A percentile compares a stretch with the other conserved stretches of the same genome.
phyloP scores from a whole-genome alignment of 2,329 filamentous ascomycete species.

The Colletotrichum sp. region DNA sequence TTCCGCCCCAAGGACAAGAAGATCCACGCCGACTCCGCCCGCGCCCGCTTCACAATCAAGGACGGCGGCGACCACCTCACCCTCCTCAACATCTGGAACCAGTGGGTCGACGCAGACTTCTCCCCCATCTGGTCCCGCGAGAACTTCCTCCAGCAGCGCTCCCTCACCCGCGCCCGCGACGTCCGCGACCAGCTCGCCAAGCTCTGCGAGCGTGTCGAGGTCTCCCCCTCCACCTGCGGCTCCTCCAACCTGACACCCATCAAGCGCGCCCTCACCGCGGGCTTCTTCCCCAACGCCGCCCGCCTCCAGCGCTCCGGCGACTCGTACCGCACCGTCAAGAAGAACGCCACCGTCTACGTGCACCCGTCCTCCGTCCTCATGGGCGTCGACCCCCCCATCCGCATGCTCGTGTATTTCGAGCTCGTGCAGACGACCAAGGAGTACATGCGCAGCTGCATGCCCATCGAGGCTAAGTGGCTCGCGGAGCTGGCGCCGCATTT shows the following conservation, averaged over 20 bases:
- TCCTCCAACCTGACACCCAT: conserved; percentile 77
- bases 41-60: conserved; percentile 85
- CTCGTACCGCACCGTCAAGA: conserved; percentile 91
- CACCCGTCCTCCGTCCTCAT: conserved; percentile 87
- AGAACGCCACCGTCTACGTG: conserved; percentile 85
- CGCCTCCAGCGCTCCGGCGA: conserved; percentile 83
- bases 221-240: conserved; percentile 72
- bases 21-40: conserved; percentile 89
- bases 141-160: conserved; percentile 92
- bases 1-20: conserved; percentile 98
- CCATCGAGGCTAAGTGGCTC: conserved; percentile 83
- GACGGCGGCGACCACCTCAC: conserved; percentile 91
- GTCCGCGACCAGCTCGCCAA: conserved; percentile 92
- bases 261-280: conserved; percentile 85
- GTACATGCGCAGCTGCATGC: conserved; percentile 89
- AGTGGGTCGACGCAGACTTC: conserved; percentile 94
- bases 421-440: conserved; percentile 85
- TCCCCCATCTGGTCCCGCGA: conserved; percentile 86
- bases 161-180: conserved; percentile 86
- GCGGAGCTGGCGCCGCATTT: conserved; percentile 92
- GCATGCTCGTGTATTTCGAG: conserved; percentile 88
- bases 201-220: conserved; percentile 91
- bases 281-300: conserved; percentile 94
- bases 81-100: conserved; percentile 90
- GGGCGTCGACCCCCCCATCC: conserved; percentile 74